Evolutionary conservation across 2,329 filamentous ascomycete genomes (phyloP).

Genomic region (Pseudonectria foliicola): DNA sequence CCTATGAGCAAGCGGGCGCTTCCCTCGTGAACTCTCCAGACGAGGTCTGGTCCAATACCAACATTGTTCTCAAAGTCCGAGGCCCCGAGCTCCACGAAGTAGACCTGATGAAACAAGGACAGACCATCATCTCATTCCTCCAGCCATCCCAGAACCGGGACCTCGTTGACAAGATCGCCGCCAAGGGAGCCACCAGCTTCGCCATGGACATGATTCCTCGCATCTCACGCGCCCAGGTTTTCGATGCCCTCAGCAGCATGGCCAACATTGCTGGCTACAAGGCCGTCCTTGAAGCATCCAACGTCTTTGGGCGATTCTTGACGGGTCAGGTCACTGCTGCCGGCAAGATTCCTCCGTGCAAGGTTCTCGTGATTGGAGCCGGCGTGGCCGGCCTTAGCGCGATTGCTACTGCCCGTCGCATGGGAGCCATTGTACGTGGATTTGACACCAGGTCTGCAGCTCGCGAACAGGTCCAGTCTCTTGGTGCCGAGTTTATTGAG

Average conservation of each 20-base stretch:
- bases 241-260: constrained; percentile 87
- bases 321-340: constrained; percentile 88
- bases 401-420: constrained; percentile 75
- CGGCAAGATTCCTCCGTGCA: constrained; percentile 83
- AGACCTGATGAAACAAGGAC: constrained; percentile 57
- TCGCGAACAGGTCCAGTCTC: constrained; percentile 81
- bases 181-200: constrained; percentile 66
- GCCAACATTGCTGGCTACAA: constrained; percentile 93
- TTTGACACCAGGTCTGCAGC: constrained; percentile 89
- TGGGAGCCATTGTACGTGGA: constrained; percentile 83
- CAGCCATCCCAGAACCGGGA: constrained; percentile 75
- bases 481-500: constrained; percentile 85
- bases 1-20: constrained; percentile 71
- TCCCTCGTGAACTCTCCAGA: constrained; percentile 62
- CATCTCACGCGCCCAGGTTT: constrained; percentile 81
- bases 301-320: constrained; percentile 80
- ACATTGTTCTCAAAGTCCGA: constrained; percentile 81
- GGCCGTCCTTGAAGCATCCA: constrained; percentile 81
- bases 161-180: constrained; percentile 65
- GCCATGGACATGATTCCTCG: constrained; percentile 92
- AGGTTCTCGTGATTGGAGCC: constrained; percentile 83
- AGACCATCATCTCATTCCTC: constrained; percentile 75
- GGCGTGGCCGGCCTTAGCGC: constrained; percentile 84
- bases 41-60: constrained; percentile 64
- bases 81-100: constrained; percentile 66